phyloP scores from a whole-genome alignment of 2,329 filamentous ascomycete genomes.

The Pseudonectria buxi region DNA sequence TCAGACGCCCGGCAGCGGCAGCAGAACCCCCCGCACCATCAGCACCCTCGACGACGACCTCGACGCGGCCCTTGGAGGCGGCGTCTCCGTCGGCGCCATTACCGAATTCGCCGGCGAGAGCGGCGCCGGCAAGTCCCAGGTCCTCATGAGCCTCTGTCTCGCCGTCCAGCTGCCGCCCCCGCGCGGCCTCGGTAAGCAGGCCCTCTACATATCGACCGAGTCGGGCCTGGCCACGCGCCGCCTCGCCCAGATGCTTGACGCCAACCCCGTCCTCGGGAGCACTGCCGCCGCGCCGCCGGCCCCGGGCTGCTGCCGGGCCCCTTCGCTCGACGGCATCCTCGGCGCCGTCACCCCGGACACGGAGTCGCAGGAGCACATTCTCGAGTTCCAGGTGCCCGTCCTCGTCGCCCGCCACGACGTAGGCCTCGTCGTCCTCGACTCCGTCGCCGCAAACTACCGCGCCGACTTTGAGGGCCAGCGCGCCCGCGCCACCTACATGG shows the following conservation, averaged over 20 bases:
- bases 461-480: constrained; percentile 70
- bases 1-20: constrained; percentile 28
- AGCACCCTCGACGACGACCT: constrained; percentile 73
- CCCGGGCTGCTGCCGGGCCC: constrained; percentile 9
- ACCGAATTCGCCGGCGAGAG: constrained; percentile 91
- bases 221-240: constrained; percentile 75
- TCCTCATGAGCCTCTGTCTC: constrained; percentile 78
- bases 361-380: constrained; percentile 91
- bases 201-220: constrained; percentile 93
- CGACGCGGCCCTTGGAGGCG: constrained; percentile 66
- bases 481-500: constrained; percentile 53
- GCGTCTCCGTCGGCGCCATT: constrained; percentile 72
- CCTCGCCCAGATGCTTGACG: constrained; percentile 68
- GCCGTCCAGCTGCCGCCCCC: constrained; percentile 75
- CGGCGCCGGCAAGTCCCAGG: constrained; percentile 90
- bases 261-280: constrained; percentile 53
- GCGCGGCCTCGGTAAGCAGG: constrained; percentile 61
- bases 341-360: constrained; percentile 82
- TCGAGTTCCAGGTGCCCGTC: constrained; percentile 86
- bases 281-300: constrained; percentile 10
- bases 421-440: constrained; percentile 81
- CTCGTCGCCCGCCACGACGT: constrained; percentile 68
- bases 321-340: constrained; percentile 70
- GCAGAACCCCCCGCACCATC: constrained; percentile 39
- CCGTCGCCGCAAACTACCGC: constrained; percentile 90